Percentiles rank a stretch among this genome's conserved stretches.
Evolutionary conservation across 495 filamentous ascomycete genomes (phyloP).

Genomic region (Thermothielavioides terrestris): DNA sequence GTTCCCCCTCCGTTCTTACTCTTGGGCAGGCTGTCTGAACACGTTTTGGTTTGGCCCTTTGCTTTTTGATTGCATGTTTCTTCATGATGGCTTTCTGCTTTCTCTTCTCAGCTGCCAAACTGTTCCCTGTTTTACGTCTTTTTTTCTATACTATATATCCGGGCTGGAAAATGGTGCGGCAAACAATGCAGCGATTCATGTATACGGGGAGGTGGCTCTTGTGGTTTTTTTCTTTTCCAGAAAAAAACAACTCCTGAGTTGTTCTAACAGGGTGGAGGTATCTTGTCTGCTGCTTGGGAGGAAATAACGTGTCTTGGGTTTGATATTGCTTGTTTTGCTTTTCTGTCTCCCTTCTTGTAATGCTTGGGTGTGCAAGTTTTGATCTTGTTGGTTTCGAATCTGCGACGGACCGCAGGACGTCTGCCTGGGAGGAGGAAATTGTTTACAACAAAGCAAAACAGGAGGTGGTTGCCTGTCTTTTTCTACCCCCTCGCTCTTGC

Average conservation of each 20-base stretch:
- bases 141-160: too few relatives aligned
- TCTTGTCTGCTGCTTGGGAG: too few relatives aligned
- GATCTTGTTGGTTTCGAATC: neutral
- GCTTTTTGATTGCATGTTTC: neutral
- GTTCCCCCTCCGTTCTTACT: neutral
- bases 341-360: neutral
- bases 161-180: too few relatives aligned
- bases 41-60: slow-evolving; percentile 1
- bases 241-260: too few relatives aligned
- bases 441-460: too few relatives aligned
- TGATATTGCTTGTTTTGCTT: neutral
- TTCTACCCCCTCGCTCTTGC: too few relatives aligned
- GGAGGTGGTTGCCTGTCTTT: too few relatives aligned
- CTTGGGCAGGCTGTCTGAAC: slow-evolving; percentile 12
- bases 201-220: too few relatives aligned
- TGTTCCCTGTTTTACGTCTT: neutral
- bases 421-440: neutral
- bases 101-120: neutral
- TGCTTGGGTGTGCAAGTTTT: neutral
- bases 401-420: neutral
- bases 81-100: neutral
- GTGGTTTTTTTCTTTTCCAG: neutral
- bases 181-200: too few relatives aligned
- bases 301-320: neutral
- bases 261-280: too few relatives aligned